A percentile compares a stretch with the other conserved stretches of the same genome.
These are phyloP conservation scores for Cucurbita pepo DNA, from an alignment of 306 rosid genomes.

Conservation along the genomic window DNA sequence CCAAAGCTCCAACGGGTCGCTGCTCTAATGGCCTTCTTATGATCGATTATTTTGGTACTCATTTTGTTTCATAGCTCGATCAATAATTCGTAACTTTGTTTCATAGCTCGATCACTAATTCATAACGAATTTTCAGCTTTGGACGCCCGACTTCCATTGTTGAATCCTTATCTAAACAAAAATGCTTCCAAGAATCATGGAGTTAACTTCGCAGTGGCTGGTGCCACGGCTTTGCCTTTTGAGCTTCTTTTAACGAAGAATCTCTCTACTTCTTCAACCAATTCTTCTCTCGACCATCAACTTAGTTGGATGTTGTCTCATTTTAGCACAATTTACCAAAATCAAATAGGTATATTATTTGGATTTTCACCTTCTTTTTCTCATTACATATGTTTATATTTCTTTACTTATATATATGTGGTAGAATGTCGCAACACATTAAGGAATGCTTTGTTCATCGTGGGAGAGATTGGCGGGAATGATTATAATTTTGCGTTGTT, in stretches of 20 bases:
- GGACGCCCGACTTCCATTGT: background rate
- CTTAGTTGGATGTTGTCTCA: conserved; percentile 8
- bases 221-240: background rate
- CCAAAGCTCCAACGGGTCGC: background rate
- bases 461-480: conserved; percentile 13
- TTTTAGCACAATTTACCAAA: background rate
- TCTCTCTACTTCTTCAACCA: background rate
- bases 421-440: background rate
- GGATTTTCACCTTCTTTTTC: too few relatives aligned
- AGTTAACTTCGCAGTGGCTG: background rate
- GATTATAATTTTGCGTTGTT: conserved; percentile 2
- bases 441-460: conserved; percentile 4
- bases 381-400: background rate
- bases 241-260: background rate
- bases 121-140: background rate
- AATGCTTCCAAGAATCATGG: background rate
- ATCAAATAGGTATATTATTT: background rate
- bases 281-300: background rate
- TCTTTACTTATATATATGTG: background rate
- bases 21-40: conserved; percentile 2
- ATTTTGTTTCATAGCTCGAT: too few relatives aligned
- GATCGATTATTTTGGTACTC: background rate
- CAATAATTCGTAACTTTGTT: too few relatives aligned
- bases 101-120: too few relatives aligned
- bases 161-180: background rate